A percentile compares a stretch with the other conserved stretches of the same genome.
phyloP scores from a whole-genome alignment of 2,329 filamentous ascomycete genomes.

The Botrytis sinoallii region DNA sequence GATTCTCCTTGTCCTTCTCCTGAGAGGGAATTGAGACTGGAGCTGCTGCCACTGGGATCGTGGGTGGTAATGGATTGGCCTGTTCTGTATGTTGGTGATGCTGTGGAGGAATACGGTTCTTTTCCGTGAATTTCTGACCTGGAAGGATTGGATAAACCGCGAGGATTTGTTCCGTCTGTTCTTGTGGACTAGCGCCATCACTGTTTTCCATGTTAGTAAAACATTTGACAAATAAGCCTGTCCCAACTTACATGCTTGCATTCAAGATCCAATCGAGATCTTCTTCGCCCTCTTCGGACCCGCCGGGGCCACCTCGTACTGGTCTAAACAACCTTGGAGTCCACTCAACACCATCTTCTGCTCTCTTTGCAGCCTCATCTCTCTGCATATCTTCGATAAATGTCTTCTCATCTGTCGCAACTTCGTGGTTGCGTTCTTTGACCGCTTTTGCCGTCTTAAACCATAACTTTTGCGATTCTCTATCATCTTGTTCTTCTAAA shows the following conservation, averaged over 20 bases:
- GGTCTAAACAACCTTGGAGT: conserved; percentile 78
- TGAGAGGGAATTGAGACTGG: conserved; percentile 17
- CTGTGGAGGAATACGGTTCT: conserved; percentile 55
- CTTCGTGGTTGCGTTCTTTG: conserved; percentile 77
- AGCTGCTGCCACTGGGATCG: conserved; percentile 12
- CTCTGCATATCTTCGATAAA: conserved; percentile 90
- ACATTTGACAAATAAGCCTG: neutral
- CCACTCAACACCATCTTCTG: conserved; percentile 81
- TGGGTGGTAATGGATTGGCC: conserved; percentile 19
- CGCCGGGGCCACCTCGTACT: conserved; percentile 68
- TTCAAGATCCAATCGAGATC: conserved; percentile 95
- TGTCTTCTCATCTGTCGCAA: conserved; percentile 94
- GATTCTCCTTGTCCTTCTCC: conserved; percentile 39
- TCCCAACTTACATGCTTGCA: conserved; percentile 66
- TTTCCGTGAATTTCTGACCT: conserved; percentile 61
- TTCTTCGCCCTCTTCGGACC: conserved; percentile 76
- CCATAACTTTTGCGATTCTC: conserved; percentile 91
- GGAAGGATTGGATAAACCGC: conserved; percentile 80
- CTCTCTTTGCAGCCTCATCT: conserved; percentile 77
- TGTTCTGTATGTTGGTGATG: conserved; percentile 25
- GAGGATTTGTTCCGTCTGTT: conserved; percentile 78
- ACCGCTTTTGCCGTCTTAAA: conserved; percentile 76
- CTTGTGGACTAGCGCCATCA: conserved; percentile 62
- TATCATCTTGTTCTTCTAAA: conserved; percentile 79
- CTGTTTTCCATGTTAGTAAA: conserved; percentile 39